These are phyloP conservation scores for Neospora caninum DNA, from an alignment of 169 alveolate genomes.

Conservation along the genomic window DNA sequence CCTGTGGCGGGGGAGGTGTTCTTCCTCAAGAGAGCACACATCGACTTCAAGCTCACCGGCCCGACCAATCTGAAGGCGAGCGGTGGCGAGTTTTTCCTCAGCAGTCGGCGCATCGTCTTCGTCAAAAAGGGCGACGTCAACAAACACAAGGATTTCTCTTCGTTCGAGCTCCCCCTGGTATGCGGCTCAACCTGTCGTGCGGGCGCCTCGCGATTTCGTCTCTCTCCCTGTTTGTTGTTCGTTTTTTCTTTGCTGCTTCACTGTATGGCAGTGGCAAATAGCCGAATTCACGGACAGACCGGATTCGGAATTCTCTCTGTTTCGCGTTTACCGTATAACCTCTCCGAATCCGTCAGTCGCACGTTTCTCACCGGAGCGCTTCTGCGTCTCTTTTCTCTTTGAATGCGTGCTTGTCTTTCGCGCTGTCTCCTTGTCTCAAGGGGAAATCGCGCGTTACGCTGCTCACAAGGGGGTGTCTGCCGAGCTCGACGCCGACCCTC, in stretches of 20 bases:
- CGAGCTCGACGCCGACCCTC: no score
- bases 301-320: no score
- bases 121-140: constrained; percentile 11
- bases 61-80: constrained; percentile 8
- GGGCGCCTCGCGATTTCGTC: not conserved
- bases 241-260: not conserved
- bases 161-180: constrained; percentile 59
- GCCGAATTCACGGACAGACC: no score
- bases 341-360: no score
- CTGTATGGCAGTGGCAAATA: no score
- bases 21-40: constrained; percentile 44
- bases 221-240: not conserved
- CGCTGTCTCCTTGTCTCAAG: no score
- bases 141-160: constrained; percentile 13
- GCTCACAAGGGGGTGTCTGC: no score
- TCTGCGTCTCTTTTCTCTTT: not conserved
- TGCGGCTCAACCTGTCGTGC: not conserved
- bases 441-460: no score
- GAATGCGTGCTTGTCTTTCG: no score
- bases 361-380: no score
- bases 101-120: constrained; percentile 49
- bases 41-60: constrained; percentile 23
- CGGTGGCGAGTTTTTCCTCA: constrained; percentile 28
- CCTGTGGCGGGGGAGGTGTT: constrained; percentile 57
- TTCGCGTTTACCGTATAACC: no score